Evolutionary conservation across 148 eudicot genomes (phyloP).

Genomic region (Chenopodium formosanum): DNA sequence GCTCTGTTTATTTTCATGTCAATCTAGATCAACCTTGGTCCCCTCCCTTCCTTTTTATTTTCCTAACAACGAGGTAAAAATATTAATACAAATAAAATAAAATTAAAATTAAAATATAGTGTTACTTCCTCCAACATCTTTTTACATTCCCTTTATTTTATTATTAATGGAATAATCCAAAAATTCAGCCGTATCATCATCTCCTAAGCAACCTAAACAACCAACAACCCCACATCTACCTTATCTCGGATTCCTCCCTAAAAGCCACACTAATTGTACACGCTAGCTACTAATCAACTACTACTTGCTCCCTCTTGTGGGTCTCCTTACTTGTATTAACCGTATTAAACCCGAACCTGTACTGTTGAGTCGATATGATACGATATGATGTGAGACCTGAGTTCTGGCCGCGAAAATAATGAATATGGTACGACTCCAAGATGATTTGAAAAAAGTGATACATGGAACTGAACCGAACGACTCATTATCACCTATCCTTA

Average conservation of each 20-base stretch:
- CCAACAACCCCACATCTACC: conserved; percentile 28
- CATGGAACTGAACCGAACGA: no score
- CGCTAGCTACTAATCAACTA: background rate
- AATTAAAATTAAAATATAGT: background rate
- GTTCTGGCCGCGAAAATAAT: no score
- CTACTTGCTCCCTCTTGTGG: no score
- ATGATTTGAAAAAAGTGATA: no score
- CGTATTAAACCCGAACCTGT: no score
- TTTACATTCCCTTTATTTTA: background rate
- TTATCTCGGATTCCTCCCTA: conserved; percentile 2
- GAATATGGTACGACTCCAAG: no score
- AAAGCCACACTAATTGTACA: background rate
- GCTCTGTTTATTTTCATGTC: conserved; percentile 9
- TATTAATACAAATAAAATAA: no score
- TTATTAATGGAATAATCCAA: background rate
- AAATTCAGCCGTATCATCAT: background rate
- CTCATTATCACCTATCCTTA: no score
- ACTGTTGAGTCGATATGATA: no score
- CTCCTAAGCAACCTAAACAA: background rate
- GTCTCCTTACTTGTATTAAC: no score
- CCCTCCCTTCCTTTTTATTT: background rate
- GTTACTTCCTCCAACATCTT: background rate
- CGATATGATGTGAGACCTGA: no score
- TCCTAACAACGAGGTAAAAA: conserved; percentile 33
- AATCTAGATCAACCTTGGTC: conserved; percentile 7